These are phyloP conservation scores for Paraurostyla sp. DNA, from an alignment of 73 alveolate genomes.

Conservation along the genomic window DNA sequence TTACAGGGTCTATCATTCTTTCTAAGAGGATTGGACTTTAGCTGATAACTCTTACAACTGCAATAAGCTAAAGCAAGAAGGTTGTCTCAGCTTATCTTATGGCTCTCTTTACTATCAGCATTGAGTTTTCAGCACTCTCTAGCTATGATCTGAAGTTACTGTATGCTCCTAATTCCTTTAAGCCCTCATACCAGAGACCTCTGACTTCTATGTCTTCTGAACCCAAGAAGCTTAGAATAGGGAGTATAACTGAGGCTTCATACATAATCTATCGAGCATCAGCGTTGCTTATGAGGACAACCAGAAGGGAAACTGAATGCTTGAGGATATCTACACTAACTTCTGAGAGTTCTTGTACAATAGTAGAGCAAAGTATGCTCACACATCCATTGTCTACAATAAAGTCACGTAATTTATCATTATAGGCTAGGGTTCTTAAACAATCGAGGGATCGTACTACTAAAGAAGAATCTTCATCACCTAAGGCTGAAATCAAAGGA, in stretches of 20 bases:
- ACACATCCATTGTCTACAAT: conserved; percentile 69
- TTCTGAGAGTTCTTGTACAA: conserved; percentile 59
- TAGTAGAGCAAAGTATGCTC: conserved; percentile 55
- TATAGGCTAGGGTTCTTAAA: conserved; percentile 33
- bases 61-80: conserved; percentile 57
- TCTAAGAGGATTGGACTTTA: conserved; percentile 58
- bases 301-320: conserved; percentile 47
- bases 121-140: conserved; percentile 66
- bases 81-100: conserved; percentile 55
- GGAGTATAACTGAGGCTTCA: conserved; percentile 56
- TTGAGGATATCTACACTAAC: conserved; percentile 25
- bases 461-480: conserved; percentile 60
- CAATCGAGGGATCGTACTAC: conserved; percentile 52
- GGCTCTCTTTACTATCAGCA: conserved; percentile 67
- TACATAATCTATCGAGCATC: conserved; percentile 61
- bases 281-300: conserved; percentile 38
- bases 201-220: conserved; percentile 61
- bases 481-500: conserved; percentile 56
- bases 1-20: conserved; percentile 55
- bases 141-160: conserved; percentile 51
- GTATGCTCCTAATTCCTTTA: conserved; percentile 67
- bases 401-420: conserved; percentile 41
- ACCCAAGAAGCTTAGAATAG: conserved; percentile 48
- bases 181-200: conserved; percentile 66
- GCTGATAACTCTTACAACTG: conserved; percentile 56